Conservation (phyloP, 2,329 filamentous ascomycete genomes). For the Elsinoe fawcettii region DNA sequence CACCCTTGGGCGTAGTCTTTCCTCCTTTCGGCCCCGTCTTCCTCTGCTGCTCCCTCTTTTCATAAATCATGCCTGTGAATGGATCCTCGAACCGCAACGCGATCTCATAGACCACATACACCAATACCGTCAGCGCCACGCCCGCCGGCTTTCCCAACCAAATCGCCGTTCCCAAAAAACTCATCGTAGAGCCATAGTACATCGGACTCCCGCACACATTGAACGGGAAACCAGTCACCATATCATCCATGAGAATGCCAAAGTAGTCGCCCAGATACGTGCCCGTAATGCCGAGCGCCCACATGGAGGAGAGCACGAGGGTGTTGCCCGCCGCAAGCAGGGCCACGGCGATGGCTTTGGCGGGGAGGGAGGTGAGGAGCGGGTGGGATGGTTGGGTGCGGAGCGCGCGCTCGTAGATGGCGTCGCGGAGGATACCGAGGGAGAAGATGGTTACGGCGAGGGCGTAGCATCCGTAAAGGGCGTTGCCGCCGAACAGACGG, state of each 20-base stretch:
- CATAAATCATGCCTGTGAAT: conserved; percentile 89
- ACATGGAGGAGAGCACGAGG: conserved; percentile 83
- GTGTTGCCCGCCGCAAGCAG: conserved; percentile 71
- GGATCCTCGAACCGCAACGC: conserved; percentile 86
- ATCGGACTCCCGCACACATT: conserved; percentile 85
- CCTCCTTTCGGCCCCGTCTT: conserved; percentile 31
- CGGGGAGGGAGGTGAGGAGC: conserved; percentile 53
- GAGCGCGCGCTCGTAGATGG: conserved; percentile 71
- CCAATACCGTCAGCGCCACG: conserved; percentile 64
- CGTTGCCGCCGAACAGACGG: conserved; percentile 71
- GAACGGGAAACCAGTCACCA: conserved; percentile 93
- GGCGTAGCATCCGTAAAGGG: conserved; percentile 76
- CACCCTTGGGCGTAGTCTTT: conserved; percentile 25
- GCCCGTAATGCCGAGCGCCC: conserved; percentile 83
- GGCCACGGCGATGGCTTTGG: conserved; percentile 58
- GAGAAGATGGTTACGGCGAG: conserved; percentile 86
- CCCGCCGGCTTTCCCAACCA: conserved; percentile 84
- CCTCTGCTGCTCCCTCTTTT: conserved; percentile 60
- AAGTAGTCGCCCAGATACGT: conserved; percentile 99
- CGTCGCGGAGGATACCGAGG: conserved; percentile 79
- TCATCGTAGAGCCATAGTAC: conserved; percentile 92
- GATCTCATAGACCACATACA: conserved; percentile 69
- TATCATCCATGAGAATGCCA: conserved; percentile 91
- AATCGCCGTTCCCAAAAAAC: conserved; percentile 80
- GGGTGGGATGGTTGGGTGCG: conserved; percentile 68